A percentile compares a stretch with the other conserved stretches of the same genome.
These are phyloP conservation scores for Russula brevipes DNA, from an alignment of 768 basidiomycete species.

Conservation along the genomic window DNA sequence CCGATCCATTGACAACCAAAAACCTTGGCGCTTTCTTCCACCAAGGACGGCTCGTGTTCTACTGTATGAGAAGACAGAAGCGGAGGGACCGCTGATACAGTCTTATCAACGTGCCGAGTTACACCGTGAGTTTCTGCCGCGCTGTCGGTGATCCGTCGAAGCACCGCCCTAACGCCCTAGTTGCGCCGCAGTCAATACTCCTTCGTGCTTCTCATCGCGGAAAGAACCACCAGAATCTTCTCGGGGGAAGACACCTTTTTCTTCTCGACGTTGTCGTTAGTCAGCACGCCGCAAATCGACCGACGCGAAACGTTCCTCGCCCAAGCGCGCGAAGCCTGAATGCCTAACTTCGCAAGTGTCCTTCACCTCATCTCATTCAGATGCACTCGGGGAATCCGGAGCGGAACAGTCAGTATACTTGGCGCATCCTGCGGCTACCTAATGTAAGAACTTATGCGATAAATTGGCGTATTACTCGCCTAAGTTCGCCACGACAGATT, in stretches of 20 bases:
- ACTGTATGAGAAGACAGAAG: background rate
- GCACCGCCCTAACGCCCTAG: background rate
- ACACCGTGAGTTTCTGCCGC: background rate
- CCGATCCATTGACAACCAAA: too few relatives aligned
- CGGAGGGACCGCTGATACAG: background rate
- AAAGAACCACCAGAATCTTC: background rate
- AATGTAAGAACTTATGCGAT: background rate
- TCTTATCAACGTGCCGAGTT: background rate
- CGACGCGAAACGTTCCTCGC: background rate
- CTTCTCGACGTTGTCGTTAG: background rate
- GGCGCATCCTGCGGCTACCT: conserved; percentile 19
- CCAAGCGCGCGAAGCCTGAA: background rate
- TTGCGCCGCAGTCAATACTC: background rate
- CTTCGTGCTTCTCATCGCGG: background rate
- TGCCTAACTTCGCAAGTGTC: background rate
- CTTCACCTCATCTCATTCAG: conserved; percentile 25
- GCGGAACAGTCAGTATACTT: conserved; percentile 39
- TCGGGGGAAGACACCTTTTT: too few relatives aligned
- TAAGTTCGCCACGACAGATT: background rate
- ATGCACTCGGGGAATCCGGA: conserved; percentile 35
- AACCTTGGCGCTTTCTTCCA: too few relatives aligned
- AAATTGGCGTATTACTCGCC: background rate
- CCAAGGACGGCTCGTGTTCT: too few relatives aligned
- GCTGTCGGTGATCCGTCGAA: background rate
- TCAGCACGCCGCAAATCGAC: background rate